Percentiles rank a stretch among this genome's conserved stretches.
phyloP scores from a whole-genome alignment of 192 early-diverging fungal species.

The Backusella liffmaniae region DNA sequence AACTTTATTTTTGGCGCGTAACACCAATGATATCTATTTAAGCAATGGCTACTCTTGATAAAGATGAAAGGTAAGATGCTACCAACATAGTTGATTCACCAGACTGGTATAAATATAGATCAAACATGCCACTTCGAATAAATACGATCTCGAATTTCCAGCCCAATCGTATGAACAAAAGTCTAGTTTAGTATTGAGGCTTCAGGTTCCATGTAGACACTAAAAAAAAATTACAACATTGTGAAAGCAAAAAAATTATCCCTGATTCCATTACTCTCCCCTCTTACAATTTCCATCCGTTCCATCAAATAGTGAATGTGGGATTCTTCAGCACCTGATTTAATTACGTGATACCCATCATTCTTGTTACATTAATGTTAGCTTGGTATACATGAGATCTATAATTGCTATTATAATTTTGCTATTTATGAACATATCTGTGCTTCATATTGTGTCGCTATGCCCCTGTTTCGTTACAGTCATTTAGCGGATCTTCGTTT shows the following conservation, averaged over 20 bases:
- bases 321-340: slow-evolving; percentile 1
- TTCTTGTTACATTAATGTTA: background rate
- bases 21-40: background rate
- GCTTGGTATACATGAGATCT: background rate
- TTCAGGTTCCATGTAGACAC: background rate
- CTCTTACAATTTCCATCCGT: background rate
- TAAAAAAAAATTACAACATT: background rate
- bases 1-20: slow-evolving; percentile 22
- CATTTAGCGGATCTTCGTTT: slow-evolving; percentile 3
- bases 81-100: background rate
- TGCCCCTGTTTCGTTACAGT: background rate
- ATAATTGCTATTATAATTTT: slow-evolving; percentile 7
- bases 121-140: background rate
- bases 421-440: slow-evolving; percentile 9
- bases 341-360: slow-evolving; percentile 4
- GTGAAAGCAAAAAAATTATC: background rate
- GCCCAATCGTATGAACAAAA: background rate
- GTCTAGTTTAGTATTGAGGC: background rate
- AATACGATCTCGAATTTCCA: background rate
- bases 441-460: slow-evolving; percentile 1
- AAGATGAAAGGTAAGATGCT: slow-evolving; percentile 3
- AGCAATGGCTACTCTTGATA: background rate
- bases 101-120: background rate
- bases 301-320: slow-evolving; percentile 1
- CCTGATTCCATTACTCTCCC: background rate